Evolutionary conservation across 768 basidiomycete species (phyloP), one percentile per base, ranked within the genome.

Genomic region (Tremella fuciformis): DNA sequence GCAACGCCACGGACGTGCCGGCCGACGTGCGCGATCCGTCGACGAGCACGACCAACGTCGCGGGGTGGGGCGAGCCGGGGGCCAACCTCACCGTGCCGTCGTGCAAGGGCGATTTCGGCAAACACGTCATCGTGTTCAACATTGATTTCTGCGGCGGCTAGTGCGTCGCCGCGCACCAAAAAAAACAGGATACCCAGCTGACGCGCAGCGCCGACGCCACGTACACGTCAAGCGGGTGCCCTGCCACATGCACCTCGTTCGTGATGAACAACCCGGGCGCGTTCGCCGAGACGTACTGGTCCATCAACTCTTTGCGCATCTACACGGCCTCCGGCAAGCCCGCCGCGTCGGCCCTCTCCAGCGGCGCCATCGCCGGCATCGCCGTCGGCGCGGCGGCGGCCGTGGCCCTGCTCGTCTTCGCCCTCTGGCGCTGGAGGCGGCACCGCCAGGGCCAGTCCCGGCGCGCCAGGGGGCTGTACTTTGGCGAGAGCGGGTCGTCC

Each of bases 231-330:
- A 58, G 63, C 13, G 73, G 70, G 18, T 77, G 71, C 54, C 70
- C 73, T 1, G 47, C 62, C 8, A 50, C 59, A 15, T 76, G 70
- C 52, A 25, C 59, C n/a, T 85, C 83, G 60, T 86, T 80, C 63
- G 86, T 88, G 26, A 73, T 83, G 70, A 81, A 83, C 59, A 81
- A 84, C 63, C 86, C 88, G 0, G 58, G 67, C 4, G 81, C 80
- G 13, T 88, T 88, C 75, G 40, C 59, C 11, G 79, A 86, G 16
- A 85, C 87, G 1, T 88, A 85, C 74, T 89, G 86, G 86, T 83
- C 83, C 61, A 80, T 89, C 73, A 83, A 83, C 64, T 80, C 82
- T 16, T 73, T 88, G 34, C 79, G 81, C 29, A 79, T 87, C 15
- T 88, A 86, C 73, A 76, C 66, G 13, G 53, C 67, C 13, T 57